Base-by-base conservation (phyloP, 257 asterid genomes). In the Agastache rugosa region DNA sequence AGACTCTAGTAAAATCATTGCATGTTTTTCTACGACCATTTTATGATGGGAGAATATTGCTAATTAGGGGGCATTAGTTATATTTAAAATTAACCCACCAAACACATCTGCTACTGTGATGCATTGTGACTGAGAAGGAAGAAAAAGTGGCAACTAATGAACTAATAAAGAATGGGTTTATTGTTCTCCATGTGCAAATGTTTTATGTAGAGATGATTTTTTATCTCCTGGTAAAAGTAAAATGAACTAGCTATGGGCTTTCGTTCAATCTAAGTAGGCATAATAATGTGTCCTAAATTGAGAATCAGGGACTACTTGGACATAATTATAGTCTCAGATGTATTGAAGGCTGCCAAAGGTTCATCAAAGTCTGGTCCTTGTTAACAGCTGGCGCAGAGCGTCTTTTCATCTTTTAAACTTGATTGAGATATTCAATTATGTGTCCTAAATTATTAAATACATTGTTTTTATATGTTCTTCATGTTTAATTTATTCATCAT, bases 381-480 rank as follows among this genome's bases (percentile, higher is more conserved):
- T 45, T 73, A 19, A 50, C 20, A 74, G 35, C 58, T 50, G 50
- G 14, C 22, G n/a, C 48, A 16, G 60, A 39, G 29, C 12, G 1
- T 15, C 44, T 12, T 19, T 27, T 47, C 8, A 15, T 45, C 14
- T 64, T 19, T 23, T 41, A 9, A 9, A 75, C 67, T 45, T 68
- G 34, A 34, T 67, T 31, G 31, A 12, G 27, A 47, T 76, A 71
- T 44, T 69, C 56, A 67, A 51, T 47, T 35, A 37, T 2, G 16
- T 22, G 20, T 15, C 22, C 2, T 44, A 39, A 64, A 19, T 63
- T 5, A 17, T 19, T 47, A 17, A 73, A 19, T 41, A 29, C 34
- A 15, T 64, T 31, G 37, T 63, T 63, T 50, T 80, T 51, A 17
- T 75, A 48, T 11, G 45, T 37, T 67, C 17, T 20, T 59, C 15